Conservation (phyloP, 139 green algal species). For the Prasinococcaceae sp. region DNA sequence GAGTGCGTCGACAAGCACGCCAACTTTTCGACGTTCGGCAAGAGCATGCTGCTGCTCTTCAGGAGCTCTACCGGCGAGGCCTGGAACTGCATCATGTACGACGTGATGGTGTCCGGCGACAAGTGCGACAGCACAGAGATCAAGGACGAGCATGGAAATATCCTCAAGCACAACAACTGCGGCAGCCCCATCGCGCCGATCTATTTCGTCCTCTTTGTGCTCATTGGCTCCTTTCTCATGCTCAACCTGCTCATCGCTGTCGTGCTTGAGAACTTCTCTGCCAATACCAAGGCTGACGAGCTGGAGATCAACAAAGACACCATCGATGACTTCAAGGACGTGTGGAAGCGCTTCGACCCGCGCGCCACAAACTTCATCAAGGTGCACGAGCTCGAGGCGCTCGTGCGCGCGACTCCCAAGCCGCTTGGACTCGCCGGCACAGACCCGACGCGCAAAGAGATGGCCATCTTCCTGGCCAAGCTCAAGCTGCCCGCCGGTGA, state of each 20-base stretch:
- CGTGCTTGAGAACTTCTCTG: slow-evolving; percentile 25
- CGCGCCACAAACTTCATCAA: background rate
- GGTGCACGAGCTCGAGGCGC: background rate
- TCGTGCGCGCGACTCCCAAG: background rate
- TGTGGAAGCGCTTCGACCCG: slow-evolving; percentile 1
- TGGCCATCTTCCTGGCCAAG: background rate
- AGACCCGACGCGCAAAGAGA: background rate
- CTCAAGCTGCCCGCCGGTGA: background rate
- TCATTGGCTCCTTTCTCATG: slow-evolving; percentile 18
- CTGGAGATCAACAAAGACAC: background rate
- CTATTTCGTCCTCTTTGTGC: slow-evolving; percentile 21
- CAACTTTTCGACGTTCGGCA: slow-evolving; percentile 5
- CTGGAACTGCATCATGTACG: slow-evolving; percentile 30
- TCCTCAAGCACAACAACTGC: slow-evolving; percentile 20
- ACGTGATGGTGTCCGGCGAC: slow-evolving; percentile 7
- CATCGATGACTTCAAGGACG: background rate
- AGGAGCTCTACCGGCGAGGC: slow-evolving; percentile 21
- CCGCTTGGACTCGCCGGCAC: background rate
- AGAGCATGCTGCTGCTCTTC: slow-evolving; percentile 13
- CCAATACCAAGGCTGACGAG: slow-evolving; percentile 9
- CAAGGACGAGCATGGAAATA: no score
- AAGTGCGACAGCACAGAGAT: background rate
- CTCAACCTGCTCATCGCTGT: slow-evolving; percentile 31
- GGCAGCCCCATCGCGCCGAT: slow-evolving; percentile 10
- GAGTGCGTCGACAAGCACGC: slow-evolving; percentile 19